Conservation (phyloP, 106 monocot genomes). For the Dendrobium catenatum region DNA sequence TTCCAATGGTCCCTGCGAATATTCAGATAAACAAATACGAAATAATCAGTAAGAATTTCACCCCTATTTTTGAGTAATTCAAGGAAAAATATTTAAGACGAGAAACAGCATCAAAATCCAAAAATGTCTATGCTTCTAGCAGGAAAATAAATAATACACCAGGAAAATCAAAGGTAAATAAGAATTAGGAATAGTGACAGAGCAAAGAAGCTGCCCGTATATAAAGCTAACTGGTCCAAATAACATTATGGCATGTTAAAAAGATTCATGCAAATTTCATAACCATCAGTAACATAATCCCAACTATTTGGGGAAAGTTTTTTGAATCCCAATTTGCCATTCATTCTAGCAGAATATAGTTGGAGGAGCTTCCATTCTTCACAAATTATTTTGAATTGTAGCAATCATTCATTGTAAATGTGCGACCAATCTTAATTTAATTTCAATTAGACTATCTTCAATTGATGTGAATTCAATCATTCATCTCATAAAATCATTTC, state of each 20-base stretch:
- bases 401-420: no score
- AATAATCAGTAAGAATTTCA: neutral
- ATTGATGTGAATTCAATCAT: neutral
- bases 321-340: neutral
- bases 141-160: neutral
- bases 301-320: neutral
- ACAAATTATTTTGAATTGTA: no score
- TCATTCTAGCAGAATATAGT: neutral
- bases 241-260: neutral
- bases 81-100: neutral
- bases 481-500: neutral
- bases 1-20: slow-evolving; percentile 61
- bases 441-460: neutral
- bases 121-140: neutral
- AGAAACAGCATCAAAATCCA: neutral
- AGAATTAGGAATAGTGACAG: neutral
- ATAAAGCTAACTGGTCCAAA: neutral
- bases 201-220: neutral
- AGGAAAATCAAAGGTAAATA: neutral
- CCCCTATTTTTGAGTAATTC: neutral
- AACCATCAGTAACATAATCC: neutral
- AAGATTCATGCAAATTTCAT: neutral
- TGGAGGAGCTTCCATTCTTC: no score
- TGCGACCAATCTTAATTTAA: no score
- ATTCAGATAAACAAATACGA: slow-evolving; percentile 6